phyloP scores from a whole-genome alignment of 2,329 filamentous ascomycete species.

The Stagonosporopsis vannaccii region DNA sequence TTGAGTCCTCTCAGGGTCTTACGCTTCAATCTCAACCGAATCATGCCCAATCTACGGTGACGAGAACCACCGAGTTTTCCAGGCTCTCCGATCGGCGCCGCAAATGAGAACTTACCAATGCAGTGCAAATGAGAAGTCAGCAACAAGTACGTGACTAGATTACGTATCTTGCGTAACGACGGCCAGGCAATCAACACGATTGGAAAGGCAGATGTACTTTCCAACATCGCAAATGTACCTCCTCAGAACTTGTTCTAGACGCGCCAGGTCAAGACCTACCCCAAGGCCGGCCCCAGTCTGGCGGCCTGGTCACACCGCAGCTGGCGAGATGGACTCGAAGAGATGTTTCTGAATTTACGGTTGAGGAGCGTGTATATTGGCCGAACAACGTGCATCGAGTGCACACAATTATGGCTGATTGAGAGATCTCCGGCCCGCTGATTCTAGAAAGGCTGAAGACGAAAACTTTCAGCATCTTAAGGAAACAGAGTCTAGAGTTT shows the following conservation, averaged over 20 bases:
- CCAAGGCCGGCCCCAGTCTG: background rate
- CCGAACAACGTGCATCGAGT: background rate
- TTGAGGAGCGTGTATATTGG: background rate
- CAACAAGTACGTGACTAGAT: constrained; percentile 19
- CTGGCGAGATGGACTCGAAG: background rate
- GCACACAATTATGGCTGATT: background rate
- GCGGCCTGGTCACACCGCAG: background rate
- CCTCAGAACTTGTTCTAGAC: background rate
- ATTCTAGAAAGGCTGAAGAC: background rate
- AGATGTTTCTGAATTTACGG: background rate
- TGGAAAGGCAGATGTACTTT: background rate
- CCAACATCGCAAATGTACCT: constrained; percentile 1
- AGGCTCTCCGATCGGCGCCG: constrained; percentile 29
- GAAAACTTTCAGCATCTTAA: background rate
- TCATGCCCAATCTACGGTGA: too few species aligned
- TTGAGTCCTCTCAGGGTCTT: constrained; percentile 21
- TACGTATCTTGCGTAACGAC: constrained; percentile 1
- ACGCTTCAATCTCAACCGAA: constrained; percentile 12
- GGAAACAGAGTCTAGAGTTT: background rate
- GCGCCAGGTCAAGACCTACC: background rate
- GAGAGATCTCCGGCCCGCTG: background rate
- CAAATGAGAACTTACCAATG: constrained; percentile 20
- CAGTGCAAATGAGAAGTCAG: constrained; percentile 25
- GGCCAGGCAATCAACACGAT: too few species aligned
- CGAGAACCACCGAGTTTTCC: background rate